Evolutionary conservation across 352 stramenopile species (phyloP), one percentile per base, ranked within the genome.

Genomic region (Phytophthora tentaculata): DNA sequence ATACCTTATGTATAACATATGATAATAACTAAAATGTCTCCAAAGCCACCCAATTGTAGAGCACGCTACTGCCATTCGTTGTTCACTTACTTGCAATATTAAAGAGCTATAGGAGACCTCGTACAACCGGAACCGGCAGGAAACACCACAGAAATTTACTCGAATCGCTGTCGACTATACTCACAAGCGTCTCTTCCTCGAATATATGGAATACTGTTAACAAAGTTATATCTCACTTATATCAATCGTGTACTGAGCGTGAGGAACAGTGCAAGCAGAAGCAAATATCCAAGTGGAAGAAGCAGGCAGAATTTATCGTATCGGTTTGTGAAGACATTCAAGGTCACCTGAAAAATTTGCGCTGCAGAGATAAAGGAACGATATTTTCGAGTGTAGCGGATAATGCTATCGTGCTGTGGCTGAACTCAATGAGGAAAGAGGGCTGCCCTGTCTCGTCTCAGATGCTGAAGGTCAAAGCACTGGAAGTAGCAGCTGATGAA

Each of bases 91-190:
- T 32, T 32, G 28, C 28, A 32, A 32, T 9, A 32, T 9, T 32
- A 32, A 32, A 32, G 28, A 9, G 28, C 28, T 32, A 32, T 32
- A 8, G 28, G 28, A 32, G 28, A 32, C 9, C 9, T 32, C 28
- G 28, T 8, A 32, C 28, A 8, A 32, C 28, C 28, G 51, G 61
- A 37, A 22, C 20, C 1, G 60, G 51, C 22, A 61, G 23, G 22
- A 51, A 39, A 2, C 41, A 28, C 28, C 28, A 39, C 55, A 47
- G 41, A 32, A 37, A 10, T 68, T 51, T n/a, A 19, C 6, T 22
- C 28, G 51, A 8, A 68, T 68, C 32, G 41, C 61, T 5, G 52
- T 68, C 10, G 52, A 68, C 29, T 61, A 68, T n/a, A 62, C 16
- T 5, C 51, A 62, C 29, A 62, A 56, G 29, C 13, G 56, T 32